These are phyloP conservation scores for Scheffersomyces lignosus DNA, from an alignment of 805 yeast species.

Conservation along the genomic window DNA sequence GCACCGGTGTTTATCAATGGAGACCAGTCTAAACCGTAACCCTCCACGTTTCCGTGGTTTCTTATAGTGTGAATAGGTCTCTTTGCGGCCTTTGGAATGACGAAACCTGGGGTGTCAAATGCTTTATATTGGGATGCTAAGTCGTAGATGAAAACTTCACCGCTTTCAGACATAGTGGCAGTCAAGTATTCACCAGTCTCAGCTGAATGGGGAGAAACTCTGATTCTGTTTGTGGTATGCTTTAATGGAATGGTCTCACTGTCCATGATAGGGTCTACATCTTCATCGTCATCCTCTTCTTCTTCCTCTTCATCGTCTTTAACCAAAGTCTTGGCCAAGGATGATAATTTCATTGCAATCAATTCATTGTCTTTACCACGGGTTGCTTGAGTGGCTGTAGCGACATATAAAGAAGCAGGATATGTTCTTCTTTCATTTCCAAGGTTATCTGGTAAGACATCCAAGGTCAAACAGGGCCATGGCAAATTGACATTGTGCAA, in stretches of 20 bases:
- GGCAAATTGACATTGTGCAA: slow-evolving; percentile 89
- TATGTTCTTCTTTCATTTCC: slow-evolving; percentile 88
- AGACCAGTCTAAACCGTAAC: slow-evolving; percentile 97
- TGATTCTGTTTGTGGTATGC: slow-evolving; percentile 84
- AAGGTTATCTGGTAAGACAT: slow-evolving; percentile 78
- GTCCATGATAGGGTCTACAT: slow-evolving; percentile 83
- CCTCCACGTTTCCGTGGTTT: slow-evolving; percentile 93
- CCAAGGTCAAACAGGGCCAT: slow-evolving; percentile 96
- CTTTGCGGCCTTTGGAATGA: slow-evolving; percentile 73
- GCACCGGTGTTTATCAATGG: slow-evolving; percentile 80
- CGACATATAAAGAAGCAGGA: slow-evolving; percentile 82
- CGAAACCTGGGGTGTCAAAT: slow-evolving; percentile 84
- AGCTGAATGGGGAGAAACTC: slow-evolving; percentile 77
- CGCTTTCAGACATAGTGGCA: slow-evolving; percentile 86
- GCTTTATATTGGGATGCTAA: slow-evolving; percentile 76
- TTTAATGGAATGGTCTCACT: slow-evolving; percentile 74
- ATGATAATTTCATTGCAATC: slow-evolving; percentile 77
- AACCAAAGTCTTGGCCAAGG: slow-evolving; percentile 82
- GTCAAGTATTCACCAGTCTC: slow-evolving; percentile 78
- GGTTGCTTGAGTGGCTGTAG: slow-evolving; percentile 93
- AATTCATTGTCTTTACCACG: slow-evolving; percentile 86
- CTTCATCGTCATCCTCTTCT: slow-evolving; percentile 65
- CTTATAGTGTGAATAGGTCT: slow-evolving; percentile 81
- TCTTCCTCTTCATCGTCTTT: slow-evolving; percentile 77
- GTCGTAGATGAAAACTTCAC: slow-evolving; percentile 87